These are phyloP conservation scores for Chernovozyma aurita DNA, from an alignment of 1,139 yeast genomes.

Conservation along the genomic window DNA sequence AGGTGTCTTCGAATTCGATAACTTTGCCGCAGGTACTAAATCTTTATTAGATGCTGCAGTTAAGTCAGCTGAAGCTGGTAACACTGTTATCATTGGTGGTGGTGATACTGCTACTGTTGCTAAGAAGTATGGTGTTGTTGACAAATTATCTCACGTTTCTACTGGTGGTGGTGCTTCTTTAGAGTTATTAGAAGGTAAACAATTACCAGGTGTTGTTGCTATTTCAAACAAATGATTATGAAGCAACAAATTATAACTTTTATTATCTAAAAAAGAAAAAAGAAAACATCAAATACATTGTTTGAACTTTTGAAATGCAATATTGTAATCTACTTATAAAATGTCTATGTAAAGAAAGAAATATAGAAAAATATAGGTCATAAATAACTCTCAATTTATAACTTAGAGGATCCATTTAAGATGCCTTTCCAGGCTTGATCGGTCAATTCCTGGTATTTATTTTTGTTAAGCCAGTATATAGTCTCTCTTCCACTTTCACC, in stretches of 20 bases:
- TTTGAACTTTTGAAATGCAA: too few species aligned
- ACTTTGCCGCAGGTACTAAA: conserved; percentile 87
- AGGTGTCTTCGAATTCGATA: conserved; percentile 95
- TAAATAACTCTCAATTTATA: too few species aligned
- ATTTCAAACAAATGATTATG: conserved; percentile 54
- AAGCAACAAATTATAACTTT: neutral
- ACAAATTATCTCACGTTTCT: conserved; percentile 92
- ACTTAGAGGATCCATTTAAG: conserved; percentile 35
- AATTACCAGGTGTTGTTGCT: conserved; percentile 92
- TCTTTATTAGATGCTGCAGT: conserved; percentile 82
- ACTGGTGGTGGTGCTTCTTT: conserved; percentile 99
- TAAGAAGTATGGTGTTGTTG: conserved; percentile 93
- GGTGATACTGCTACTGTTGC: conserved; percentile 99
- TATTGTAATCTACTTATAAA: too few species aligned
- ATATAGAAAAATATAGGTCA: too few species aligned
- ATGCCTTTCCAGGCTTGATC: conserved; percentile 58
- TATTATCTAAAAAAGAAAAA: neutral
- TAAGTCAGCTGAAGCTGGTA: conserved; percentile 78
- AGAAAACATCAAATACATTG: too few species aligned
- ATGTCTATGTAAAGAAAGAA: too few species aligned
- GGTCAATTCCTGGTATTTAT: conserved; percentile 53
- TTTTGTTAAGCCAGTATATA: conserved; percentile 66
- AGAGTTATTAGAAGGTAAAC: conserved; percentile 97
- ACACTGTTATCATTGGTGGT: conserved; percentile 97
- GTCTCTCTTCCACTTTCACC: conserved; percentile 58